Evolutionary conservation across 2,329 filamentous ascomycete species (phyloP).

Genomic region (Cercospora sp.): DNA sequence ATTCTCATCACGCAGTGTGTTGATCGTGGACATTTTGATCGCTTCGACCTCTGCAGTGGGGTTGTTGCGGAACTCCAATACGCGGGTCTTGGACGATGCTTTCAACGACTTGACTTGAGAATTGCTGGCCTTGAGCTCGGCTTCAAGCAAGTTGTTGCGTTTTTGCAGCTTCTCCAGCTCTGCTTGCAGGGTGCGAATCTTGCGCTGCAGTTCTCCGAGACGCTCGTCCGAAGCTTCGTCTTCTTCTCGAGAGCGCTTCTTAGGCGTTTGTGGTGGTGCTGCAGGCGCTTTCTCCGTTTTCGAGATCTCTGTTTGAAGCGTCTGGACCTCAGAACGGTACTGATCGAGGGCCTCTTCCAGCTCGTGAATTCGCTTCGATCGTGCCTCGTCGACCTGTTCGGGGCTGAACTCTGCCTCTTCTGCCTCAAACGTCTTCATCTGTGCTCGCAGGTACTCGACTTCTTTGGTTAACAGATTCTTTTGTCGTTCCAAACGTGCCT

Average conservation of each 20-base stretch:
- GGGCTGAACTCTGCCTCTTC: constrained; percentile 87
- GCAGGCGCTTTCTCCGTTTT: constrained; percentile 56
- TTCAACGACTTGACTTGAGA: constrained; percentile 70
- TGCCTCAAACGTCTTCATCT: constrained; percentile 80
- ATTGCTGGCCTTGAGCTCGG: constrained; percentile 70
- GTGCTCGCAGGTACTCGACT: constrained; percentile 87
- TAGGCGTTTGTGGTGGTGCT: constrained; percentile 63
- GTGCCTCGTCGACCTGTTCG: constrained; percentile 73
- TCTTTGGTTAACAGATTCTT: constrained; percentile 84
- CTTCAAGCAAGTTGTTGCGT: constrained; percentile 67
- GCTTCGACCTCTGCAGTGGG: constrained; percentile 83
- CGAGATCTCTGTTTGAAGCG: constrained; percentile 71
- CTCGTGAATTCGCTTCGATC: constrained; percentile 71
- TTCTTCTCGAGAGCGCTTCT: constrained; percentile 41
- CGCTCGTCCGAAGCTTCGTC: constrained; percentile 65
- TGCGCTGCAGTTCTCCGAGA: constrained; percentile 78
- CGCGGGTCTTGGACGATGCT: constrained; percentile 71
- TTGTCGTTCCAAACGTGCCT: constrained; percentile 79
- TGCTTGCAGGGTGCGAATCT: constrained; percentile 82
- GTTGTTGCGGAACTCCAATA: constrained; percentile 86
- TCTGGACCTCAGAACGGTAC: constrained; percentile 78
- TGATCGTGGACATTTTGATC: constrained; percentile 77
- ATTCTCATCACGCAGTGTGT: constrained; percentile 79
- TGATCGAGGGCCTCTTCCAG: constrained; percentile 84
- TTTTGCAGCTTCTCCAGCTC: constrained; percentile 70